phyloP scores from a whole-genome alignment of 2,329 filamentous ascomycete genomes.

The Cercospora zeina region DNA sequence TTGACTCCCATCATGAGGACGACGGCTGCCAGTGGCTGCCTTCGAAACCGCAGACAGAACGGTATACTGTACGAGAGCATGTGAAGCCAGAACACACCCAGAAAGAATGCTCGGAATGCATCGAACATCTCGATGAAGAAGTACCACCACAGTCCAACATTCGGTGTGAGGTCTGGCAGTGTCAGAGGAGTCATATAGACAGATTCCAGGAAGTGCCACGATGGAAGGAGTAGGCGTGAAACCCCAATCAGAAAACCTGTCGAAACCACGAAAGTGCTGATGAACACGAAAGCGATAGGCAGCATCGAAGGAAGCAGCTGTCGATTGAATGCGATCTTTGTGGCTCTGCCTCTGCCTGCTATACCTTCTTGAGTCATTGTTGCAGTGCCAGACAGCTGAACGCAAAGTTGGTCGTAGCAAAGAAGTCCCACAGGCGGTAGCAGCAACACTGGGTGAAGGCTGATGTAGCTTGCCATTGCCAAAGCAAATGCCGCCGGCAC shows the following conservation, averaged over 20 bases:
- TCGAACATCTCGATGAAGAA: constrained; percentile 99
- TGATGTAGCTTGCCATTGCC: constrained; percentile 84
- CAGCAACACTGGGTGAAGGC: constrained; percentile 85
- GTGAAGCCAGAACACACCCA: constrained; percentile 97
- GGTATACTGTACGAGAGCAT: constrained; percentile 86
- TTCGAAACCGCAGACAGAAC: constrained; percentile 75
- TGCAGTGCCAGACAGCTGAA: constrained; percentile 16
- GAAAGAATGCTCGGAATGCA: constrained; percentile 93
- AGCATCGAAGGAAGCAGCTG: constrained; percentile 27
- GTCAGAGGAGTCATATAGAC: constrained; percentile 93
- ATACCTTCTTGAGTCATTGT: constrained; percentile 17
- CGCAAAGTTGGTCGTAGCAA: constrained; percentile 62
- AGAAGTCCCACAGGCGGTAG: constrained; percentile 79
- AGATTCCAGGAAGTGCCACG: constrained; percentile 82
- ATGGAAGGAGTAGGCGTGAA: constrained; percentile 73
- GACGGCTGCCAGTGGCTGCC: constrained; percentile 83
- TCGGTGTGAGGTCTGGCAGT: constrained; percentile 88
- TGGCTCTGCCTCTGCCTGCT: constrained; percentile 9
- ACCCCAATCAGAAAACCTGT: constrained; percentile 65
- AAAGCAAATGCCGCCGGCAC: constrained; percentile 79
- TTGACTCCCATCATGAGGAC: constrained; percentile 85
- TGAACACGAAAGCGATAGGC: constrained; percentile 52
- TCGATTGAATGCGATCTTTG: constrained; percentile 29
- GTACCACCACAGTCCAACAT: constrained; percentile 98
- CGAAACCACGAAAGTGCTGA: constrained; percentile 55